Evolutionary conservation across 768 basidiomycete species (phyloP), one percentile per base, ranked within the genome.

Genomic region (Russula sp.): DNA sequence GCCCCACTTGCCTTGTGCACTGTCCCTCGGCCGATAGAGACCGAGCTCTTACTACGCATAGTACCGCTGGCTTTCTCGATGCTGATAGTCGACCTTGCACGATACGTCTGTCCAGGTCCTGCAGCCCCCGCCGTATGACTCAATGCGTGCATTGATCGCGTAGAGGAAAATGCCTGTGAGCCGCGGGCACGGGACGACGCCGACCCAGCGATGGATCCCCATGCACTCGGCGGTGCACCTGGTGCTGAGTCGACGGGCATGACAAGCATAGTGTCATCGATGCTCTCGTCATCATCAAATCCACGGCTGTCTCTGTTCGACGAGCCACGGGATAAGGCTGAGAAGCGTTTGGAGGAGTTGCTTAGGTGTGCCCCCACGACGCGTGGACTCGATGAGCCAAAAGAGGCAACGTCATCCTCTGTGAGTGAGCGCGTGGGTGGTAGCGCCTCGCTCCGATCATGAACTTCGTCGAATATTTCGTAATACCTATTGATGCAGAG

Each of bases 381-480:
- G 61, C 56, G 63, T 59, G 56, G 53, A 38, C 58, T 52, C 34
- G 66, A 59, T 36, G 64, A 55, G 6, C 20, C 46, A 6, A 50
- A 60, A 20, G 66, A 56, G 3, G 36, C 20, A 11, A 58, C 42
- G 36, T 61, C 57, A 14, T 65, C 64, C 35, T 42, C 64, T 5
- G 22, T 4, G 36, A 66, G 53, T 63, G 67, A 50, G 55, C 60
- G 64, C 9, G 60, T 41, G 8, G 64, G 66, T 14, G 74, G 74
- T 14, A 81, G 64, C 3, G 84, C 84, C 66, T 91, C 89, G 61
- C 79, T 79, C 16, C 84, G 81, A 73, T 92, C 91, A 59, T 72
- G 74, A n/a, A 87, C 73, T 66, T 93, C 91, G 69, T 92, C 90
- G 67, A 93, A 93, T 35, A 93, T 76, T 70, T 93, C 91, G 70